Evolutionary conservation across 2,329 filamentous ascomycete species (phyloP).

Genomic region (Scleromitrula shiraiana): DNA sequence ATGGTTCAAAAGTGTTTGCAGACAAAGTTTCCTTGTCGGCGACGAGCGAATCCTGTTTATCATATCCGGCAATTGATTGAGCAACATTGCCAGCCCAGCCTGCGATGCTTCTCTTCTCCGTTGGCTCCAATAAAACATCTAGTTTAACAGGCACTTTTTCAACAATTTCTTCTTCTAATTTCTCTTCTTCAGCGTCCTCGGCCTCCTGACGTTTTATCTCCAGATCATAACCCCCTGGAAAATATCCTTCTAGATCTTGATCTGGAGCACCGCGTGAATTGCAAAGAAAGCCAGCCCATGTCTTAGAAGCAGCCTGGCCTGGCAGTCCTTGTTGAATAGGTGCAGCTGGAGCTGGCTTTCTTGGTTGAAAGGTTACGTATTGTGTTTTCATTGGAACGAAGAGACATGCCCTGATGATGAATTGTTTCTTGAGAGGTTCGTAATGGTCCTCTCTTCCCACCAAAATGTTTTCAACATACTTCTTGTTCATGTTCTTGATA

Average conservation of each 20-base stretch:
- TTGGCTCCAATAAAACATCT: neutral
- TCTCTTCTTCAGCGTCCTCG: neutral
- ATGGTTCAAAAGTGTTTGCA: too few species aligned
- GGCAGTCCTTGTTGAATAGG: neutral
- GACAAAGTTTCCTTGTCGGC: too few species aligned
- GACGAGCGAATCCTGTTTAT: too few species aligned
- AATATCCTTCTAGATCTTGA: constrained; percentile 13
- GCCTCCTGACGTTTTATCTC: constrained; percentile 1
- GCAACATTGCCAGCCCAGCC: constrained; percentile 2
- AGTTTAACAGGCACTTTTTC: neutral
- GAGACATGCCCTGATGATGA: constrained; percentile 18
- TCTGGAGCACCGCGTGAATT: constrained; percentile 7
- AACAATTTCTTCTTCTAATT: neutral
- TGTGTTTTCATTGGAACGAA: constrained; percentile 1
- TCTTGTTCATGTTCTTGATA: constrained; percentile 17
- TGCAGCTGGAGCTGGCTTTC: constrained; percentile 10
- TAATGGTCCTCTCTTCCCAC: constrained; percentile 14
- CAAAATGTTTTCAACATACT: constrained; percentile 23
- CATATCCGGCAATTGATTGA: neutral
- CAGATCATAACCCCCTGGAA: neutral
- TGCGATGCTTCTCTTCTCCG: neutral
- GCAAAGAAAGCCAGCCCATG: constrained; percentile 15
- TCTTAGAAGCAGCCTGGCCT: neutral
- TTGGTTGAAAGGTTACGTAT: constrained; percentile 4
- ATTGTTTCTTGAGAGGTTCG: constrained; percentile 10